phyloP scores from a whole-genome alignment of 257 asterid genomes.

The Solanum microdontum region DNA sequence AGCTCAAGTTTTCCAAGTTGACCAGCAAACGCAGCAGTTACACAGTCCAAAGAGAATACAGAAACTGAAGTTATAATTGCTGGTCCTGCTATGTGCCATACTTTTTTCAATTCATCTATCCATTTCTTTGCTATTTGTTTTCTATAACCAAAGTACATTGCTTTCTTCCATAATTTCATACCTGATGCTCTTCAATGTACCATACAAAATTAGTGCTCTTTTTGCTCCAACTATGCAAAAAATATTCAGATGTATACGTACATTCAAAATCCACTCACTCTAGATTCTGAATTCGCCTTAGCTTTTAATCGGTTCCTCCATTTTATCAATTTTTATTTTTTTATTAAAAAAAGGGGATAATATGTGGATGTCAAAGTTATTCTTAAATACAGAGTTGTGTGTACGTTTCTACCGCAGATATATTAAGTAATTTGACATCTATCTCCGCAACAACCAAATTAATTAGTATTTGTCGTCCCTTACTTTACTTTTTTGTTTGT shows the following conservation, averaged over 20 bases:
- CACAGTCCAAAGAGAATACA: constrained; percentile 12
- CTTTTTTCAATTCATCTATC: constrained; percentile 16
- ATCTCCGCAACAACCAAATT: neutral
- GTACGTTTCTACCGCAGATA: neutral
- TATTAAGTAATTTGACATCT: neutral
- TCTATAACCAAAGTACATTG: neutral
- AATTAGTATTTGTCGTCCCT: too few species aligned
- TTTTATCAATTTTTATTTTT: neutral
- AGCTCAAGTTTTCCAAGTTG: constrained; percentile 21
- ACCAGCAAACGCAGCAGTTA: constrained; percentile 20
- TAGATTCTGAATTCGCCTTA: neutral
- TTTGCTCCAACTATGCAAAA: neutral
- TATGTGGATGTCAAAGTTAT: neutral
- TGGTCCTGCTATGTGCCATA: constrained; percentile 24
- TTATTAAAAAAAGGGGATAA: neutral
- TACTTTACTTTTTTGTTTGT: neutral
- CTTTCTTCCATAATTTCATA: neutral
- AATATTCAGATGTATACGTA: neutral
- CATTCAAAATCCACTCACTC: neutral
- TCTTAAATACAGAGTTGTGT: neutral
- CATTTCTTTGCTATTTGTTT: neutral
- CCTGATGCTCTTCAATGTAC: neutral
- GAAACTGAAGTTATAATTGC: constrained; percentile 19
- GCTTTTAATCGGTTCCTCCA: neutral
- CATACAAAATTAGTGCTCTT: neutral